phyloP scores from a whole-genome alignment of 768 basidiomycete genomes.

The Strobilomyces echinocephalus region DNA sequence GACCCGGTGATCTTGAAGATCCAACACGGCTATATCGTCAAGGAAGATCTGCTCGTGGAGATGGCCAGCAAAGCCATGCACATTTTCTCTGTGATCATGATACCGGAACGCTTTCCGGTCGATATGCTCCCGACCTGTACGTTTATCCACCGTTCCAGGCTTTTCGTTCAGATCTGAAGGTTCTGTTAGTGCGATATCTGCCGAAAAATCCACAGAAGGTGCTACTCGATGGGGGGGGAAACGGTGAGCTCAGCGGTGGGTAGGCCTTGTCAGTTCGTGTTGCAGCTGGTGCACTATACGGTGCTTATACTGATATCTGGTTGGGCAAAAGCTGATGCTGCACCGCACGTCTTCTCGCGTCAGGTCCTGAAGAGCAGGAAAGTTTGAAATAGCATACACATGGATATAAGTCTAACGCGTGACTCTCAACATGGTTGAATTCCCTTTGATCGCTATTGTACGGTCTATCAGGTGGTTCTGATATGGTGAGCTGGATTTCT shows the following conservation, averaged over 20 bases:
- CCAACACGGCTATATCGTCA: conserved; percentile 33
- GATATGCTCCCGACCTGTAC: conserved; percentile 6
- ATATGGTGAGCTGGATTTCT: conserved; percentile 23
- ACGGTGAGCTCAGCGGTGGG: conserved; percentile 1
- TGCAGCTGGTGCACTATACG: conserved; percentile 1
- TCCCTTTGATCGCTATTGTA: too few relatives aligned
- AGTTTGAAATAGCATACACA: conserved; percentile 6
- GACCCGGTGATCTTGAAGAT: conserved; percentile 29
- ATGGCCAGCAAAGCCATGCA: conserved; percentile 23
- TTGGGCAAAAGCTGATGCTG: conserved; percentile 6
- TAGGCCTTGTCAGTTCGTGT: conserved; percentile 4
- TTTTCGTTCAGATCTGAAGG: background rate
- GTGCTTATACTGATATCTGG: background rate
- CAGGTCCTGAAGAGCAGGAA: conserved; percentile 1
- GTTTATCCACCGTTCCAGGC: background rate
- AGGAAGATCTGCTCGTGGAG: conserved; percentile 27
- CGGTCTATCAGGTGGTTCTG: conserved; percentile 21
- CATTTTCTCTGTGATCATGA: conserved; percentile 4
- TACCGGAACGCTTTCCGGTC: conserved; percentile 5
- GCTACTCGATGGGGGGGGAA: conserved; percentile 1
- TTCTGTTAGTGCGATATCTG: conserved; percentile 9
- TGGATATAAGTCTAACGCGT: background rate
- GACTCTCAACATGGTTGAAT: too few relatives aligned
- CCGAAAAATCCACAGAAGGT: conserved; percentile 8
- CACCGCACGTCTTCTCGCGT: background rate